Base-by-base conservation (phyloP, 148 eudicot genomes). In the Heliamphora exappendiculata region DNA sequence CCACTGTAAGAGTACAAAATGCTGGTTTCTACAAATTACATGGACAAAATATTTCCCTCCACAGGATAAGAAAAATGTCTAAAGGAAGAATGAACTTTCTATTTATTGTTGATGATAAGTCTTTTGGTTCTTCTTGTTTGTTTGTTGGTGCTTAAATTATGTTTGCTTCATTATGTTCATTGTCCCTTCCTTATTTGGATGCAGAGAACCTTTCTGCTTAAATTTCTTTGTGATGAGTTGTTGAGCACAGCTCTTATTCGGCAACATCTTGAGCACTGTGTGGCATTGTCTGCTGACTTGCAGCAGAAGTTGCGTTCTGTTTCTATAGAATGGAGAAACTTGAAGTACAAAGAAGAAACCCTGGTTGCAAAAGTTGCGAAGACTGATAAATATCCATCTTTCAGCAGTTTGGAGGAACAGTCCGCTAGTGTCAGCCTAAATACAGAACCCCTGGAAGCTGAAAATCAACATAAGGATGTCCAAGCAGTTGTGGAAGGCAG, bases 211-310 rank as follows among this genome's bases (percentile, higher is more conserved):
- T 72, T 65, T 16, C 77, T 90, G 59, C 86, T 90, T 55, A 90
- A 87, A 72, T 78, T 85, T 82, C 75, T 90, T 36, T 86, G 84
- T 70, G 91, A 90, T 47, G 94, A 88, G 83, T 82, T 82, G 76
- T 83, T 90, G 66, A 88, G 81, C 78, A 84, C 91, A 7, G 76
- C 83, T 76, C 74, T 76, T 49, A 60, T 86, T 65, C 90, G 82
- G 73, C 90, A 84, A 54, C 94, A 88, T 74, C 78, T 90, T 58
- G 91, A 90, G 78, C 86, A 81, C 22, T 82, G 86, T 80, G 75
- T 76, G 20, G 90, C 88, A 53, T 70, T 72, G 7, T 82, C 84
- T 57, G 76, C 78, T 60, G 85, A 88, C 63, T 77, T 88, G 71
- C 85, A 85, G 86, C 90, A 86, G 85, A 86, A 88, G 70, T 67